These are phyloP conservation scores for Penicillium sp. DNA, from an alignment of 2,329 filamentous ascomycete genomes.

Conservation along the genomic window DNA sequence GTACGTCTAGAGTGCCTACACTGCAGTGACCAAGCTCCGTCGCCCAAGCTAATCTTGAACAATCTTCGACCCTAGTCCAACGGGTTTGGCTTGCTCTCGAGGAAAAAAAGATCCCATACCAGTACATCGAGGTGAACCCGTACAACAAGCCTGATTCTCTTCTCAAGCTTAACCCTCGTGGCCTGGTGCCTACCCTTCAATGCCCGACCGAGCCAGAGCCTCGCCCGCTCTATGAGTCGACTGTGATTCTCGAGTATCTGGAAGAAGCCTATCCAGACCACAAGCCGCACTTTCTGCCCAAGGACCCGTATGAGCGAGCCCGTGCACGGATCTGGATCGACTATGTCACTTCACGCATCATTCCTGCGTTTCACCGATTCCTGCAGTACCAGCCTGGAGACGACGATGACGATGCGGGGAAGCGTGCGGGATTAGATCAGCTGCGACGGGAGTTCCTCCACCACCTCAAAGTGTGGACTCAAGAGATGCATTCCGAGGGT, in stretches of 20 bases:
- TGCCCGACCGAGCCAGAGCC: conserved; percentile 18
- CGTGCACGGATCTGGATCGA: conserved; percentile 67
- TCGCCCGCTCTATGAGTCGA: conserved; percentile 66
- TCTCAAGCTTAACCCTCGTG: conserved; percentile 65
- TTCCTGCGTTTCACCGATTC: conserved; percentile 63
- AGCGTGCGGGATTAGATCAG: conserved; percentile 39
- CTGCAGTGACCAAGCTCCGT: neutral
- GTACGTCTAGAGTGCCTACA: conserved; percentile 11
- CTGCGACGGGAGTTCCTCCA: conserved; percentile 54
- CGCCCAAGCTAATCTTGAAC: conserved; percentile 1
- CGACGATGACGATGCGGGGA: conserved; percentile 31
- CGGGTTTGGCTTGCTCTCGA: conserved; percentile 66
- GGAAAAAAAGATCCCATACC: conserved; percentile 67
- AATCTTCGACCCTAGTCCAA: conserved; percentile 45
- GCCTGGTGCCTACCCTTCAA: conserved; percentile 65
- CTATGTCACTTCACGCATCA: conserved; percentile 60
- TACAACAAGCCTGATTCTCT: conserved; percentile 67
- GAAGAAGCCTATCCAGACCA: conserved; percentile 60
- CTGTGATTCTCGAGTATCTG: conserved; percentile 67
- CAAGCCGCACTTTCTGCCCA: conserved; percentile 51
- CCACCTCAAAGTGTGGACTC: conserved; percentile 55
- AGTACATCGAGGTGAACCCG: conserved; percentile 73
- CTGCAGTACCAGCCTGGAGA: conserved; percentile 43
- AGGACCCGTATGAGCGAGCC: conserved; percentile 59
- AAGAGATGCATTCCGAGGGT: conserved; percentile 55